Conservation (phyloP, 2,329 filamentous ascomycete species). For the Xylariaceae sp. region DNA sequence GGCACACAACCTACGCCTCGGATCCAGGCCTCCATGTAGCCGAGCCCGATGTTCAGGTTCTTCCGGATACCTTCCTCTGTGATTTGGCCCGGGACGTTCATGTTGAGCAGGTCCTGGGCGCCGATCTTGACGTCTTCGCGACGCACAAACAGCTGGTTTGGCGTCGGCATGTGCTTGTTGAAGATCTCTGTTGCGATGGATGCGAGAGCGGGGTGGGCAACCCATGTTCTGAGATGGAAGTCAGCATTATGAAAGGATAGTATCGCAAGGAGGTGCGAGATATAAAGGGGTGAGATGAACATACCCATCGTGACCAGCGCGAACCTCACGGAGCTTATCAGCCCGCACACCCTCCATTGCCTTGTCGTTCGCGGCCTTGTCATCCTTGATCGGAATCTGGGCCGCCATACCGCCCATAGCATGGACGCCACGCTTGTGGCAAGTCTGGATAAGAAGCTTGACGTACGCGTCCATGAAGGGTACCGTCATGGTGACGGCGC, state of each 20-base stretch:
- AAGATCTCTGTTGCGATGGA: conserved; percentile 86
- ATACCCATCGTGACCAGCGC: conserved; percentile 84
- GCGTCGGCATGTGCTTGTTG: conserved; percentile 97
- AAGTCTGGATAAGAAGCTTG: conserved; percentile 96
- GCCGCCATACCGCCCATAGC: conserved; percentile 99
- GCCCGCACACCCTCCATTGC: conserved; percentile 91
- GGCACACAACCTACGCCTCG: conserved; percentile 92
- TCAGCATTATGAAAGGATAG: not conserved
- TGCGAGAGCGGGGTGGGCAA: conserved; percentile 91
- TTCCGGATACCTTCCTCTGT: conserved; percentile 95
- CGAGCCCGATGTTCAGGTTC: conserved; percentile 94
- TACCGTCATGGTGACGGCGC: conserved; percentile 91
- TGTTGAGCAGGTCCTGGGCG: conserved; percentile 90
- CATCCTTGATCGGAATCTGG: conserved; percentile 97
- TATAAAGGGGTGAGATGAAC: conserved; percentile 7
- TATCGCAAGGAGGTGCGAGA: no score
- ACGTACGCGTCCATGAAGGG: conserved; percentile 99
- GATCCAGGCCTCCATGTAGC: conserved; percentile 99
- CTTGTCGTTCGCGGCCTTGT: conserved; percentile 83
- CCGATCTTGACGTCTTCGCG: conserved; percentile 85
- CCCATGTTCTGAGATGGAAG: conserved; percentile 65
- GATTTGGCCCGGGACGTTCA: conserved; percentile 90
- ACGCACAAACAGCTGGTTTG: conserved; percentile 90
- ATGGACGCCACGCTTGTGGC: conserved; percentile 94
- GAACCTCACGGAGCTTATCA: conserved; percentile 94